Evolutionary conservation across 805 yeast genomes (phyloP).

Genomic region (Pichia kluyveri): DNA sequence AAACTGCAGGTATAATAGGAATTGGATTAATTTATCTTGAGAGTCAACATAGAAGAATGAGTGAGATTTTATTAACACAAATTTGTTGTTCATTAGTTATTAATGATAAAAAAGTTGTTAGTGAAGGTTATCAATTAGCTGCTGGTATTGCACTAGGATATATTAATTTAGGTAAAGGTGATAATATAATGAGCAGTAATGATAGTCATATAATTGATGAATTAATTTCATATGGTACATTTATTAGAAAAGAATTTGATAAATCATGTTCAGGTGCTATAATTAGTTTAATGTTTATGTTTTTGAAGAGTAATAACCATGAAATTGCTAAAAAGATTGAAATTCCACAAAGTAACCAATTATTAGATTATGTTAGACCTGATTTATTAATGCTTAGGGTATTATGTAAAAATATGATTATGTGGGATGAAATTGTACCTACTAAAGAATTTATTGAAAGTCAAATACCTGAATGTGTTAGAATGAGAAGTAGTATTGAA

Average conservation of each 20-base stretch:
- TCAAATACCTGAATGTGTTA: slow-evolving; percentile 44
- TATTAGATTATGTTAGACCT: slow-evolving; percentile 68
- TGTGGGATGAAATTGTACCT: slow-evolving; percentile 59
- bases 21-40: slow-evolving; percentile 76
- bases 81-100: slow-evolving; percentile 44
- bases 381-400: slow-evolving; percentile 62
- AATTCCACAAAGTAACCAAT: slow-evolving; percentile 50
- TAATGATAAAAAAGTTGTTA: slow-evolving; percentile 48
- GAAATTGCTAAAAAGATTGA: slow-evolving; percentile 52
- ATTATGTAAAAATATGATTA: slow-evolving; percentile 52
- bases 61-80: slow-evolving; percentile 68
- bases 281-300: slow-evolving; percentile 66
- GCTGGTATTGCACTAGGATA: slow-evolving; percentile 87
- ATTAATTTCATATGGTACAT: slow-evolving; percentile 47
- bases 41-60: slow-evolving; percentile 78
- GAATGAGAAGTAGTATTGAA: slow-evolving; percentile 20
- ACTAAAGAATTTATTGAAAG: slow-evolving; percentile 45
- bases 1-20: slow-evolving; percentile 86
- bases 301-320: slow-evolving; percentile 53
- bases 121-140: slow-evolving; percentile 76
- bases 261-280: slow-evolving; percentile 68
- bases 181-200: slow-evolving; percentile 36
- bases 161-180: slow-evolving; percentile 72
- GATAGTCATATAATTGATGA: slow-evolving; percentile 59
- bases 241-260: slow-evolving; percentile 49